A percentile compares a stretch with the other conserved stretches of the same genome.
Conservation (phyloP, 2,329 filamentous ascomycete genomes). For the Colletotrichum sidae region DNA sequence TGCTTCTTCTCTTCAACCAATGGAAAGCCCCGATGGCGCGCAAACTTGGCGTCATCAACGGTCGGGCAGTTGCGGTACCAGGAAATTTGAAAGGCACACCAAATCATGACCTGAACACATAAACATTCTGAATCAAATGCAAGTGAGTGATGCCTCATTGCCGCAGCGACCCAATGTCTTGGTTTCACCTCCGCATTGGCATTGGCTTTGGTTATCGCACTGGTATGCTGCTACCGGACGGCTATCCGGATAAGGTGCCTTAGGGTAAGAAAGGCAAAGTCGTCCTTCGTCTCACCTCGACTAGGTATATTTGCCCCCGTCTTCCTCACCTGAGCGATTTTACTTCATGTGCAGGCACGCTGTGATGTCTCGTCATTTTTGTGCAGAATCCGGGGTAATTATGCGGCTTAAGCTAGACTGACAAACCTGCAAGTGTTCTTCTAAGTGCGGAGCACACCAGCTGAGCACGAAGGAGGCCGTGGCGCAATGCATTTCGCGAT, state of each 20-base stretch:
- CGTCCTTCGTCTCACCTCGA: slow-evolving; percentile 49
- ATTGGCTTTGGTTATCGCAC: slow-evolving; percentile 8
- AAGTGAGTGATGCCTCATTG: slow-evolving; percentile 24
- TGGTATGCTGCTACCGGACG: slow-evolving; percentile 41
- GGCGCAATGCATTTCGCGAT: no score
- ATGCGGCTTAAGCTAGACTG: no score
- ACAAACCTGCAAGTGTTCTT: neutral
- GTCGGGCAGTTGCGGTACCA: slow-evolving; percentile 16
- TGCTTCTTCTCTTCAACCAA: slow-evolving; percentile 29
- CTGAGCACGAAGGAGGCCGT: no score
- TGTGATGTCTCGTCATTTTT: slow-evolving; percentile 24
- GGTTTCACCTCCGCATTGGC: slow-evolving; percentile 24
- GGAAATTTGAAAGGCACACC: neutral
- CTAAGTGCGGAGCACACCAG: no score
- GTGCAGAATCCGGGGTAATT: slow-evolving; percentile 32
- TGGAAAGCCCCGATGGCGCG: slow-evolving; percentile 12
- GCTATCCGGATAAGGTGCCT: slow-evolving; percentile 48
- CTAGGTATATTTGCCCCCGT: slow-evolving; percentile 5
- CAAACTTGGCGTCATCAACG: slow-evolving; percentile 35
- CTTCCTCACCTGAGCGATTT: slow-evolving; percentile 1
- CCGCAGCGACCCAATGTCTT: slow-evolving; percentile 19
- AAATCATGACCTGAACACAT: no score
- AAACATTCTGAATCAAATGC: neutral
- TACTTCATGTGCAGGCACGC: no score
- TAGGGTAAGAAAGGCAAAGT: slow-evolving; percentile 44